These are phyloP conservation scores for Pulicaria dysenterica DNA, from an alignment of 129 eudicot species.

Conservation along the genomic window DNA sequence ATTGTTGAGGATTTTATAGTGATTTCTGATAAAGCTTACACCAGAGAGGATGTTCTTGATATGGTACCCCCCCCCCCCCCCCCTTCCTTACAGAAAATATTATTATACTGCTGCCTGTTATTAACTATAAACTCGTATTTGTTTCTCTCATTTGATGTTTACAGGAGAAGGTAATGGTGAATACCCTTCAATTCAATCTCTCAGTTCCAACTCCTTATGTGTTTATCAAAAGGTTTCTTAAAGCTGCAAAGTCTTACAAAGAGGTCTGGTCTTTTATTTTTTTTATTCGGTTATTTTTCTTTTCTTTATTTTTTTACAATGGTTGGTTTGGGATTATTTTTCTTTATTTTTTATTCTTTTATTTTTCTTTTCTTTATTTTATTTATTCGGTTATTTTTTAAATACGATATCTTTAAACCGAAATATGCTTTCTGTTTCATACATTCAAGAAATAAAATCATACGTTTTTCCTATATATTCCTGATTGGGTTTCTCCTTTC, in stretches of 20 bases:
- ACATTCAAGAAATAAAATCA: too few species aligned
- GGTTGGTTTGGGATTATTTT: not conserved
- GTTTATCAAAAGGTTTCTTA: slow-evolving; percentile 72
- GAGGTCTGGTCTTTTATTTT: slow-evolving; percentile 42
- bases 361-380: too few species aligned
- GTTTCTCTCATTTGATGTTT: slow-evolving; percentile 9
- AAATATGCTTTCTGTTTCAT: too few species aligned
- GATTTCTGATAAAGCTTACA: slow-evolving; percentile 83
- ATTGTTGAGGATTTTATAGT: slow-evolving; percentile 85
- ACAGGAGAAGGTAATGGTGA: slow-evolving; percentile 81
- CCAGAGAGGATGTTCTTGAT: slow-evolving; percentile 71
- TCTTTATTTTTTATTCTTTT: not conserved
- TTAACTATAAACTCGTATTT: not conserved
- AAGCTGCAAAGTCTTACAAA: slow-evolving; percentile 66
- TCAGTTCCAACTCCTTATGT: slow-evolving; percentile 88
- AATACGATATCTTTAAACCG: not conserved
- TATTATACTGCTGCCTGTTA: not conserved
- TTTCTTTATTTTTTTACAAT: not conserved
- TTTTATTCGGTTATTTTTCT: not conserved
- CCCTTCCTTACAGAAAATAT: not conserved
- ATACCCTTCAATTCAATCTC: slow-evolving; percentile 65
- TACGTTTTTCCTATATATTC: not conserved
- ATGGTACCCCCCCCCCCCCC: slow-evolving; percentile 47
- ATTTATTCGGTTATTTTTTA: too few species aligned
- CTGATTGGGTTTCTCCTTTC: not conserved